A percentile compares a stretch with the other conserved stretches of the same genome.
Evolutionary conservation across 352 stramenopile species (phyloP).

Genomic region (Globisporangium lucens): DNA sequence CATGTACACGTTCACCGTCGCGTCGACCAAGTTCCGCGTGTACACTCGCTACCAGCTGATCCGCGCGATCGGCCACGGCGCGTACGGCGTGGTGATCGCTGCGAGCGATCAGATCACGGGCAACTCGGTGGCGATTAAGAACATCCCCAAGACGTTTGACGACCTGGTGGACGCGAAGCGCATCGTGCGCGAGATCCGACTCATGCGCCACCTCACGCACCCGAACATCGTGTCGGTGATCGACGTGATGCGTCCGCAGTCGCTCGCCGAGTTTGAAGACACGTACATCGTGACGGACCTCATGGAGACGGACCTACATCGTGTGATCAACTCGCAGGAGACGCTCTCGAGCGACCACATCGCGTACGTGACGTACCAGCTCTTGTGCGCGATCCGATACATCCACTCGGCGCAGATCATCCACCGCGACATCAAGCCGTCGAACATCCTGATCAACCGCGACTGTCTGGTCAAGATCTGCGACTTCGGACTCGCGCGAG

Average conservation of each 20-base stretch:
- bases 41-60: constrained; percentile 85
- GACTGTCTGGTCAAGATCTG: constrained; percentile 89
- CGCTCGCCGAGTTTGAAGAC: constrained; percentile 72
- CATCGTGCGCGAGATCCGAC: constrained; percentile 80
- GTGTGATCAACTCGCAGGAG: constrained; percentile 79
- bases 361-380: constrained; percentile 82
- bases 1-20: constrained; percentile 85
- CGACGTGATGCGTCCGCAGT: constrained; percentile 74
- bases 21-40: constrained; percentile 81
- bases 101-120: constrained; percentile 77
- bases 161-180: constrained; percentile 83
- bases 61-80: constrained; percentile 73
- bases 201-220: constrained; percentile 76
- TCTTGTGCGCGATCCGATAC: constrained; percentile 76
- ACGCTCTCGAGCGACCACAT: constrained; percentile 70
- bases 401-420: constrained; percentile 87
- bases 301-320: constrained; percentile 80
- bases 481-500: constrained; percentile 87
- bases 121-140: constrained; percentile 85
- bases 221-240: constrained; percentile 70
- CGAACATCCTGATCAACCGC: constrained; percentile 95
- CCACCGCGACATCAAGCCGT: constrained; percentile 94
- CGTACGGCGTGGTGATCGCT: constrained; percentile 79
- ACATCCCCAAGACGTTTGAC: constrained; percentile 83
- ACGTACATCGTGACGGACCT: constrained; percentile 85